phyloP scores from a whole-genome alignment of 2,329 filamentous ascomycete genomes.

The Diaporthe vaccinii region DNA sequence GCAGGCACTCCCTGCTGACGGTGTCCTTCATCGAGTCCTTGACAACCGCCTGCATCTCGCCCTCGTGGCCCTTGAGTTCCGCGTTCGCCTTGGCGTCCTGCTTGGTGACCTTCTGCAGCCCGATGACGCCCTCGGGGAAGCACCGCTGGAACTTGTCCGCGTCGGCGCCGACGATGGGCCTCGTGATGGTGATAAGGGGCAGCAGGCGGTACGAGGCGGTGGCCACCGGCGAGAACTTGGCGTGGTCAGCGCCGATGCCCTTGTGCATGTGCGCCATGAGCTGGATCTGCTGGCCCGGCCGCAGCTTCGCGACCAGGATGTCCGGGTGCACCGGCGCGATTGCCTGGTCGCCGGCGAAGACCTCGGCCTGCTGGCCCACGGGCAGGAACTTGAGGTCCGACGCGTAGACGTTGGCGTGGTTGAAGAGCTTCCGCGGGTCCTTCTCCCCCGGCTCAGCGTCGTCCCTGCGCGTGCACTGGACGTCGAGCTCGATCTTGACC shows the following conservation, averaged over 20 bases:
- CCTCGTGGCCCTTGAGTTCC: constrained; percentile 80
- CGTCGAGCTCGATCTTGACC: constrained; percentile 80
- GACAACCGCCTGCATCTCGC: constrained; percentile 90
- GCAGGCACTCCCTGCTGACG: constrained; percentile 90
- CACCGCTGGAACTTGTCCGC: constrained; percentile 91
- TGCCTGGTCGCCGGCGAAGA: constrained; percentile 76
- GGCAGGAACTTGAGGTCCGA: constrained; percentile 82
- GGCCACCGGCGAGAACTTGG: constrained; percentile 96
- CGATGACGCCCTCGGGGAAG: constrained; percentile 91
- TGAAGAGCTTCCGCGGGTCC: constrained; percentile 87
- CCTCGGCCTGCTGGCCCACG: constrained; percentile 77
- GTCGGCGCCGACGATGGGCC: constrained; percentile 87
- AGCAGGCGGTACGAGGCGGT: constrained; percentile 94
- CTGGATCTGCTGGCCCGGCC: constrained; percentile 89
- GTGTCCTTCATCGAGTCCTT: constrained; percentile 92
- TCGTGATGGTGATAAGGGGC: constrained; percentile 85
- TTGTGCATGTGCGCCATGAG: constrained; percentile 95
- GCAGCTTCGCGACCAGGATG: constrained; percentile 93
- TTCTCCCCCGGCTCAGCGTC: constrained; percentile 79
- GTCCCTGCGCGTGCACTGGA: constrained; percentile 84
- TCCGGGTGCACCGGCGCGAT: constrained; percentile 89
- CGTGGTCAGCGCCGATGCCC: constrained; percentile 92
- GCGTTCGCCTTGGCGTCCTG: constrained; percentile 73
- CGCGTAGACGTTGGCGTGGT: constrained; percentile 87
- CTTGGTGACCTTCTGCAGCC: constrained; percentile 78